Evolutionary conservation across 1,284 basidiomycete species (phyloP), one percentile per base, ranked within the genome.

Genomic region (Vanrija sp.): DNA sequence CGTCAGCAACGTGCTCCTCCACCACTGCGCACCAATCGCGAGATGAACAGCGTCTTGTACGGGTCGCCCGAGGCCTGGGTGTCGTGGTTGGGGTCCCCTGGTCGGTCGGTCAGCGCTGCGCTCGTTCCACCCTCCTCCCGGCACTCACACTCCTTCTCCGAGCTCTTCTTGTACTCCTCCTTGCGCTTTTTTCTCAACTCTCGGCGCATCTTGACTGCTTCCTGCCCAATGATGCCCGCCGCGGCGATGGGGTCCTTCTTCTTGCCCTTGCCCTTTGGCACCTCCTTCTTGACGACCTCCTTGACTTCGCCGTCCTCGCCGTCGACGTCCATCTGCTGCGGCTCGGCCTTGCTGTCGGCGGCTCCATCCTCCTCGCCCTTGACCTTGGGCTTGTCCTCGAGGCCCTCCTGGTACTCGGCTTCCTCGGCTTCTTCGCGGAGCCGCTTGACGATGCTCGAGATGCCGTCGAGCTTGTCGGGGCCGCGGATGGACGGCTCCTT

Each of bases 21-120:
- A 6, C 6, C 7, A 9, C 2, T 4, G 75, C 82, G 47, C 71
- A 92, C 90, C 69, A 99, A 78, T 59, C 94, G 85, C 23, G 93
- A 88, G 57, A 98, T 90, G 76, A 99, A 99, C 10, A 99, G 80
- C 0, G 96, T 98, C 75, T 98, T 98, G 79, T 98, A 99, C 4
- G 96, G 95, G 69, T 99, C 96, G 1, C 96, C 94, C 27, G 86
- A 81, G n/a, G 92, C 94, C 69, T 96, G 84, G n/a, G 86, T 59
- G 67, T 99, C 94, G 45, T 93, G 87, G 35, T 86, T 49, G 27
- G 48, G 57, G 51, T 44, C 54, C 45, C 42, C 58, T 60, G 49
- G 35, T 15, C 22, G 49, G 35, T 15, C 22, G 2, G 48, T 42
- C 10, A 44, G 37, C 36, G 9, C 12, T 22, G 10, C 6, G 12